These are phyloP conservation scores for Penicillium vulpinum DNA, from an alignment of 2,329 filamentous ascomycete species.

Conservation along the genomic window DNA sequence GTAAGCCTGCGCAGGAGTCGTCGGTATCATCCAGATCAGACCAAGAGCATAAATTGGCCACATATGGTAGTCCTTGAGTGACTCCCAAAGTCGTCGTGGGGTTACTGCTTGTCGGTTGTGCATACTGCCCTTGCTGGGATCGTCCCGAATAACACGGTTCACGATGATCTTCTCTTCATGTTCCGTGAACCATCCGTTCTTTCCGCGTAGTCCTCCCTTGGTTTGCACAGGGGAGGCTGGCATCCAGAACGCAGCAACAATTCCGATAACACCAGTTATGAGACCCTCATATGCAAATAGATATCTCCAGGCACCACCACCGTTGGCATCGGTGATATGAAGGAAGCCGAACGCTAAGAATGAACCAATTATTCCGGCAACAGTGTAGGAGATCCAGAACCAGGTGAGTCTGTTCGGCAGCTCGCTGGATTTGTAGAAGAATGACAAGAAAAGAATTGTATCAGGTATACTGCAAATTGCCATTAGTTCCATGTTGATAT, in stretches of 20 bases:
- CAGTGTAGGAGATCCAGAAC: slow-evolving; percentile 65
- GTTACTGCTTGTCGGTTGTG: slow-evolving; percentile 56
- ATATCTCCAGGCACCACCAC: slow-evolving; percentile 1
- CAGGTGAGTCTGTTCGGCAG: slow-evolving; percentile 64
- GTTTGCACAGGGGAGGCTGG: slow-evolving; percentile 64
- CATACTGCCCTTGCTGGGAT: slow-evolving; percentile 57
- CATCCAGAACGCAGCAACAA: slow-evolving; percentile 50
- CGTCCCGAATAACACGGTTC: slow-evolving; percentile 58
- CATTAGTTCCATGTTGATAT: background rate
- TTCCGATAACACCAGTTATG: background rate
- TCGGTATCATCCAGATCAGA: slow-evolving; percentile 38
- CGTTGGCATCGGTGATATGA: background rate
- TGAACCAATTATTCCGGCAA: slow-evolving; percentile 53
- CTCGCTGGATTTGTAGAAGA: slow-evolving; percentile 69
- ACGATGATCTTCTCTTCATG: slow-evolving; percentile 66
- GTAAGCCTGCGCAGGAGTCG: slow-evolving; percentile 25
- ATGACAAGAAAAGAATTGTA: slow-evolving; percentile 57
- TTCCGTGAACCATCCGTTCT: slow-evolving; percentile 63
- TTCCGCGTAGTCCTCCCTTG: slow-evolving; percentile 58
- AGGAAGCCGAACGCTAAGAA: slow-evolving; percentile 2
- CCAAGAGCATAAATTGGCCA: slow-evolving; percentile 54
- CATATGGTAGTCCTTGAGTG: slow-evolving; percentile 54
- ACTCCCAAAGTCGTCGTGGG: slow-evolving; percentile 45
- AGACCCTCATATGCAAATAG: slow-evolving; percentile 3
- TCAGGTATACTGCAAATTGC: background rate